Evolutionary conservation across 169 alveolate genomes (phyloP).

Genomic region (Plasmodium inui): DNA sequence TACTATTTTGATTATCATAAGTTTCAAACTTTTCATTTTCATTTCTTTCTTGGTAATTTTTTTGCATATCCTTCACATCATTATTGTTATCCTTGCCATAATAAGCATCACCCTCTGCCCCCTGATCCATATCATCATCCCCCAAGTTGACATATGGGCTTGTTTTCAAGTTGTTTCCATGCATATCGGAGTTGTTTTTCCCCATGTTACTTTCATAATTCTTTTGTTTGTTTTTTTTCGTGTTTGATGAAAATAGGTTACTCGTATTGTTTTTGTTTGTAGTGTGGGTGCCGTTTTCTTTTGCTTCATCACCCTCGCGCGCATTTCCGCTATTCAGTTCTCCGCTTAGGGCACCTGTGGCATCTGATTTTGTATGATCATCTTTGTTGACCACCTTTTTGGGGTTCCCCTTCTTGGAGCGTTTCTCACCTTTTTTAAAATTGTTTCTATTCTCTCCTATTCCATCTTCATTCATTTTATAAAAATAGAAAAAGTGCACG

Average conservation of each 20-base stretch:
- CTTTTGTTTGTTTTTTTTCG: background rate
- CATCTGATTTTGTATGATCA: background rate
- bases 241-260: background rate
- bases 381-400: background rate
- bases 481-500: background rate
- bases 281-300: background rate
- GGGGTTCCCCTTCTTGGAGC: background rate
- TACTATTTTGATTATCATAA: background rate
- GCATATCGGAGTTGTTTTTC: background rate
- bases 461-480: slow-evolving; percentile 51
- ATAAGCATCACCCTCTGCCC: background rate
- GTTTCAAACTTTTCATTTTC: background rate
- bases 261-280: background rate
- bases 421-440: slow-evolving; percentile 9
- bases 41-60: background rate
- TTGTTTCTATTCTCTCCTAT: background rate
- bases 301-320: background rate
- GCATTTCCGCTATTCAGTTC: background rate
- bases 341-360: background rate
- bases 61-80: background rate
- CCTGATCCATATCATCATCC: background rate
- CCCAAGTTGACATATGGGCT: background rate
- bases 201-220: background rate
- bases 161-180: background rate
- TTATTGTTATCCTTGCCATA: background rate